Evolutionary conservation across 2,329 filamentous ascomycete species (phyloP).

Genomic region (Xylaria arbuscula): DNA sequence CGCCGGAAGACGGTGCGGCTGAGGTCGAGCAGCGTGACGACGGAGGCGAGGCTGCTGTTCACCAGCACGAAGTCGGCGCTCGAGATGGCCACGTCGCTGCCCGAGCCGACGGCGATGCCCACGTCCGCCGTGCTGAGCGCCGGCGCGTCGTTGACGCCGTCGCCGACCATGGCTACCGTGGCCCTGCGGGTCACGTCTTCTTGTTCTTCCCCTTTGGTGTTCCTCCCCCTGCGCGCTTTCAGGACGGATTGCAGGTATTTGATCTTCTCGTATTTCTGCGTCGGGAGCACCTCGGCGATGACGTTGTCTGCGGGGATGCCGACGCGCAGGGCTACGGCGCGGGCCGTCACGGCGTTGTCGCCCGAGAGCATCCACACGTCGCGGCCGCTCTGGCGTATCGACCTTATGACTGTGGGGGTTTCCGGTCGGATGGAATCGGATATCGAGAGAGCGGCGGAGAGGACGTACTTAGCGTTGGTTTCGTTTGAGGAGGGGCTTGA

Average conservation of each 20-base stretch:
- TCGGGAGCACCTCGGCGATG: slow-evolving; percentile 86
- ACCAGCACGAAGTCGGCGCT: slow-evolving; percentile 86
- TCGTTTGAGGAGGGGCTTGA: slow-evolving; percentile 12
- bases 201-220: neutral
- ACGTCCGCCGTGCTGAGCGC: slow-evolving; percentile 84
- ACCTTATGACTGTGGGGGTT: slow-evolving; percentile 70
- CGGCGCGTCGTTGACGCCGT: slow-evolving; percentile 90
- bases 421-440: slow-evolving; percentile 85
- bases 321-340: slow-evolving; percentile 78
- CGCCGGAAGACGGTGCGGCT: slow-evolving; percentile 78
- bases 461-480: slow-evolving; percentile 54
- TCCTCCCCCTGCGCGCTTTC: slow-evolving; percentile 49
- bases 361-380: slow-evolving; percentile 93
- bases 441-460: slow-evolving; percentile 77
- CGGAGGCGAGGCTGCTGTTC: slow-evolving; percentile 73
- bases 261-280: slow-evolving; percentile 81
- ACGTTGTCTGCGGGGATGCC: slow-evolving; percentile 80
- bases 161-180: slow-evolving; percentile 84
- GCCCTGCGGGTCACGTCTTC: slow-evolving; percentile 54
- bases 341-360: slow-evolving; percentile 87
- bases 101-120: slow-evolving; percentile 84
- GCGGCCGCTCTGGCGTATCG: slow-evolving; percentile 73
- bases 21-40: slow-evolving; percentile 79
- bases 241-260: slow-evolving; percentile 68
- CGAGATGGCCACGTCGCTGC: slow-evolving; percentile 85